Percentiles rank a stretch among this genome's conserved stretches.
Evolutionary conservation across 139 green algal species (phyloP).

Genomic region (Picochlorum sp.): DNA sequence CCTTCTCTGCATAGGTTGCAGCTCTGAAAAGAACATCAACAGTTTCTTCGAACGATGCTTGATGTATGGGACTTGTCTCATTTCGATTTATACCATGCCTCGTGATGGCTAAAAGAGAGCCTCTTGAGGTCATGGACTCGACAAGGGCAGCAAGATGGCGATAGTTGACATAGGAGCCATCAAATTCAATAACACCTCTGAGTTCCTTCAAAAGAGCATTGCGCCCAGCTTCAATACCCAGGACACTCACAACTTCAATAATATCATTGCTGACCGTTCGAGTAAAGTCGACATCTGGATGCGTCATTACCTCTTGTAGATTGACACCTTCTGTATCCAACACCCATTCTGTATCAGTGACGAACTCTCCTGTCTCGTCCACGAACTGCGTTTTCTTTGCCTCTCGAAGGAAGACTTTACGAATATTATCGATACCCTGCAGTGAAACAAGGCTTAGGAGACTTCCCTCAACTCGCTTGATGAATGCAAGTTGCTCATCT

Average conservation of each 20-base stretch:
- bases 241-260: constrained; percentile 82
- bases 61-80: constrained; percentile 79
- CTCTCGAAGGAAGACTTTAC: constrained; percentile 88
- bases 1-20: constrained; percentile 57
- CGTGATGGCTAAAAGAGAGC: constrained; percentile 97
- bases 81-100: constrained; percentile 97
- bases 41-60: constrained; percentile 98
- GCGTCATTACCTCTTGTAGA: constrained; percentile 81
- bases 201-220: constrained; percentile 88
- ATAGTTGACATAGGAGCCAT: constrained; percentile 98
- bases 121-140: constrained; percentile 77
- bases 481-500: constrained; percentile 62
- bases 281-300: constrained; percentile 78
- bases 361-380: constrained; percentile 29
- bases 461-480: constrained; percentile 63
- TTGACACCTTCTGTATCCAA: constrained; percentile 97
- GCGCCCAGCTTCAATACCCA: constrained; percentile 92
- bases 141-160: constrained; percentile 87
- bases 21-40: constrained; percentile 93
- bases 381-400: constrained; percentile 53
- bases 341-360: constrained; percentile 80
- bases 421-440: constrained; percentile 73
- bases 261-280: constrained; percentile 87
- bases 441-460: constrained; percentile 57
- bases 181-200: constrained; percentile 95